Percentiles rank a stretch among this genome's conserved stretches.
phyloP scores from a whole-genome alignment of 139 green algal genomes.

The Nannochloris sp. region DNA sequence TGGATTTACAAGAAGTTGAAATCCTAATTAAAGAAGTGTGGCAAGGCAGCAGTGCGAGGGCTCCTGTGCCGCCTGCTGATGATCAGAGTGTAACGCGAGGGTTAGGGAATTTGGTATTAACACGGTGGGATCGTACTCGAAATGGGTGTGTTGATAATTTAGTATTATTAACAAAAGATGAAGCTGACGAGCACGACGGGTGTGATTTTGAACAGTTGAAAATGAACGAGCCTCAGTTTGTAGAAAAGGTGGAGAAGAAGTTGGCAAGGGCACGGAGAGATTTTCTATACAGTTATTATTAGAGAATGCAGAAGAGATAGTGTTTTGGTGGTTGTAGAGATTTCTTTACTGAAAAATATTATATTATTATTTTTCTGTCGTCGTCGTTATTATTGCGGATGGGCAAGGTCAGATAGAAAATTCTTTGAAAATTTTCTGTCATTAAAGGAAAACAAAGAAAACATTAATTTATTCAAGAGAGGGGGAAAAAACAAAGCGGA shows the following conservation, averaged over 20 bases:
- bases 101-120: slow-evolving; percentile 60
- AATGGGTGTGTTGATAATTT: slow-evolving; percentile 77
- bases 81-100: slow-evolving; percentile 64
- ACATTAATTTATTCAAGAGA: too few species aligned
- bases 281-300: slow-evolving; percentile 14
- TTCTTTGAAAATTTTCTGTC: too few species aligned
- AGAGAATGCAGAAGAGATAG: too few species aligned
- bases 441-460: too few species aligned
- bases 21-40: slow-evolving; percentile 46
- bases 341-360: too few species aligned
- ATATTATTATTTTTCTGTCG: too few species aligned
- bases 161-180: slow-evolving; percentile 72
- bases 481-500: too few species aligned
- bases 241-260: not conserved
- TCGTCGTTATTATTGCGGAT: too few species aligned
- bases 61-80: slow-evolving; percentile 5
- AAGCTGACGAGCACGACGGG: slow-evolving; percentile 68
- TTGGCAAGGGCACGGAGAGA: slow-evolving; percentile 11
- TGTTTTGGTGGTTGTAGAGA: too few species aligned
- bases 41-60: slow-evolving; percentile 42
- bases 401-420: too few species aligned
- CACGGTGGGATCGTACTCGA: slow-evolving; percentile 37
- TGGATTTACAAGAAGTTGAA: slow-evolving; percentile 25
- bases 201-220: not conserved
- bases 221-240: slow-evolving; percentile 14